These are phyloP conservation scores for Voacanga thouarsii DNA, from an alignment of 257 asterid genomes.

Conservation along the genomic window DNA sequence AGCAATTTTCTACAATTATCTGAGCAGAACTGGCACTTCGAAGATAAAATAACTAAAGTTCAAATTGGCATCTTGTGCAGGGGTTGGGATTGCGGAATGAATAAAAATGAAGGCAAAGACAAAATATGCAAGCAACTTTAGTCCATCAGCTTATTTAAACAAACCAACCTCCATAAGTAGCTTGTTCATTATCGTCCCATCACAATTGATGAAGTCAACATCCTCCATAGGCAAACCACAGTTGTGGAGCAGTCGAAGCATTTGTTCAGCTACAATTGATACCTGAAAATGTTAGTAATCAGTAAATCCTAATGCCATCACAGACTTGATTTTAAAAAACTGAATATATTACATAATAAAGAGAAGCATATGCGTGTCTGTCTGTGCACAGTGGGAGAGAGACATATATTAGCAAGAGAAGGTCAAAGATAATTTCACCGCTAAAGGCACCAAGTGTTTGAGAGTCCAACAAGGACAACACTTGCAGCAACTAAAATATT, in stretches of 20 bases:
- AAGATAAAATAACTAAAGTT: not conserved
- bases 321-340: not conserved
- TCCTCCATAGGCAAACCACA: conserved; percentile 83
- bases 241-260: conserved; percentile 86
- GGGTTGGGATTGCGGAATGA: not conserved
- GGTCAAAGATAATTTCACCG: not conserved
- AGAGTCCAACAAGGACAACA: not conserved
- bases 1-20: not conserved
- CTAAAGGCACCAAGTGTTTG: not conserved
- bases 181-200: conserved; percentile 83
- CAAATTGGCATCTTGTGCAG: not conserved
- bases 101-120: not conserved
- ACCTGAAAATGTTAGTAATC: conserved; percentile 45
- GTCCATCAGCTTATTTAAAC: not conserved
- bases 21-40: not conserved
- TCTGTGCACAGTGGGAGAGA: not conserved
- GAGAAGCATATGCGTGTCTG: not conserved
- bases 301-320: not conserved
- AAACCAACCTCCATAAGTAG: conserved; percentile 76
- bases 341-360: not conserved
- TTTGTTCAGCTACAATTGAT: conserved; percentile 85
- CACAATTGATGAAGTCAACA: conserved; percentile 89
- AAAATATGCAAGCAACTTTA: not conserved
- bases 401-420: not conserved
- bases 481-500: not conserved